Conservation (phyloP, 75 land plant species). For the Selaginella tamariscina region DNA sequence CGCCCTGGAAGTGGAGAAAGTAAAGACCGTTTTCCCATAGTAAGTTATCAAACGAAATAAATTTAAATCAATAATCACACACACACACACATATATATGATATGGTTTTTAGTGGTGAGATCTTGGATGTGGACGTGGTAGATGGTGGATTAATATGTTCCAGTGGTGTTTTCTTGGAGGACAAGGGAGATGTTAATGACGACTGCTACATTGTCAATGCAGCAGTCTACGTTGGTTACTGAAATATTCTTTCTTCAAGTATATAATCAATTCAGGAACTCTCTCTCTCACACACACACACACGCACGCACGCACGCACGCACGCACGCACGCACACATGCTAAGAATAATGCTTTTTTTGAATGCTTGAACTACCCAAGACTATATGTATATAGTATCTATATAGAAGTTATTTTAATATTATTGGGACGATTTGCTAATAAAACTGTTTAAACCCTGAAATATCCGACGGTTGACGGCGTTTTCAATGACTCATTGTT, state of each 20-base stretch:
- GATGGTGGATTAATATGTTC: slow-evolving; percentile 93
- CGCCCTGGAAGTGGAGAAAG: slow-evolving; percentile 54
- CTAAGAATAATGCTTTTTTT: no score
- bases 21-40: slow-evolving; percentile 89
- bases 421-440: no score
- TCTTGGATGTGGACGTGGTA: slow-evolving; percentile 62
- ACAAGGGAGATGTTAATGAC: slow-evolving; percentile 87
- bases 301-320: no score
- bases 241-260: no score
- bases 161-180: slow-evolving; percentile 75
- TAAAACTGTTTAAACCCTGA: no score
- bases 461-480: not conserved
- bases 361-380: no score
- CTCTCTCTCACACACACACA: no score
- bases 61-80: no score
- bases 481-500: not conserved
- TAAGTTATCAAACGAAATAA: slow-evolving; percentile 37
- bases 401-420: no score
- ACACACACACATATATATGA: not conserved
- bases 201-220: slow-evolving; percentile 93
- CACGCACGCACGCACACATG: no score
- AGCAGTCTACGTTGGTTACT: slow-evolving; percentile 94
- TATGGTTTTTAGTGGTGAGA: slow-evolving; percentile 47
- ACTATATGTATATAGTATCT: no score
- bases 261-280: no score